phyloP scores from a whole-genome alignment of 495 filamentous ascomycete species.

The Hypoxylon crocopeplum region DNA sequence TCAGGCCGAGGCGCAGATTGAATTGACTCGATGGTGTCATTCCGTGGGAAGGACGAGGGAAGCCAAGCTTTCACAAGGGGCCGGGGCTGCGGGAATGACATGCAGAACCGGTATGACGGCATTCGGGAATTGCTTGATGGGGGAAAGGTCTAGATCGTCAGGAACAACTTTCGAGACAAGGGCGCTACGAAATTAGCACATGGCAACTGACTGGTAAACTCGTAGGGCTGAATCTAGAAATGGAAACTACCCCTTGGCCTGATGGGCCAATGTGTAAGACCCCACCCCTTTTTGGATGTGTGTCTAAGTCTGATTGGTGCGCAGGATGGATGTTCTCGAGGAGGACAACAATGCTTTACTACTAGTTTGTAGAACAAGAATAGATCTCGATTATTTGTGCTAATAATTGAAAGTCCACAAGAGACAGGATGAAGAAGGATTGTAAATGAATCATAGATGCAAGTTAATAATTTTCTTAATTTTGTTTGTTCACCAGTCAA shows the following conservation, averaged over 20 bases:
- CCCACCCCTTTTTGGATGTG: conserved; percentile 38
- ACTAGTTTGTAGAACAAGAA: conserved; percentile 2
- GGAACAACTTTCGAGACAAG: conserved; percentile 29
- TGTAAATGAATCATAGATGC: too few species aligned
- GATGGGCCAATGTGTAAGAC: conserved; percentile 32
- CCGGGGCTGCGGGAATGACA: conserved; percentile 15
- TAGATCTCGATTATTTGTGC: background rate
- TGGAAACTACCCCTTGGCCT: conserved; percentile 21
- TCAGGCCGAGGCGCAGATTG: conserved; percentile 13
- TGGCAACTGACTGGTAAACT: conserved; percentile 20
- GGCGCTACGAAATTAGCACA: conserved; percentile 28
- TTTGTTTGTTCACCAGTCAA: too few species aligned
- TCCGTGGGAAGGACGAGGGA: background rate
- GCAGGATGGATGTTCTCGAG: conserved; percentile 25
- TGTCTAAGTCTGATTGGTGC: conserved; percentile 37
- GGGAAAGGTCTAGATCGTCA: conserved; percentile 34
- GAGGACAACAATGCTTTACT: conserved; percentile 14
- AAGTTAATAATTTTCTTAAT: too few species aligned
- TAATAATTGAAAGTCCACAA: background rate
- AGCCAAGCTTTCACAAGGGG: conserved; percentile 15
- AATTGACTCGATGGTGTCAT: conserved; percentile 25
- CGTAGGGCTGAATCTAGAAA: conserved; percentile 39
- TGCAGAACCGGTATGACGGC: conserved; percentile 37
- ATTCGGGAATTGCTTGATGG: conserved; percentile 26
- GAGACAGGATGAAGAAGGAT: background rate